Conservation (phyloP, 1,284 basidiomycete species). For the Malassezia arunalokei region DNA sequence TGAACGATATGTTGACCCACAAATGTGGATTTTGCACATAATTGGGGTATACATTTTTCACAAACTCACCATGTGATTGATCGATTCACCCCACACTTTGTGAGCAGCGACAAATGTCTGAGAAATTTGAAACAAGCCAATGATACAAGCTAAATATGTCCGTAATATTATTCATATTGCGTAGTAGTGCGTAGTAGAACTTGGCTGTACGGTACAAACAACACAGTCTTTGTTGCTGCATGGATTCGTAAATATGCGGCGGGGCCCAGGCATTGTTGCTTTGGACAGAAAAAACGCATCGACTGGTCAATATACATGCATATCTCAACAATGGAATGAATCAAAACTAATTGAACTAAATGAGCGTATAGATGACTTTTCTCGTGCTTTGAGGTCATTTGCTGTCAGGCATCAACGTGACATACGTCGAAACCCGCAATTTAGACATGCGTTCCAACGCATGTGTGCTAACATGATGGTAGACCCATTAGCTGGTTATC, state of each 20-base stretch:
- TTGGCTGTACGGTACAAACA: background rate
- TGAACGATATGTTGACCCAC: too few species aligned
- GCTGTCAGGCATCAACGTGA: constrained; percentile 69
- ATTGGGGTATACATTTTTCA: too few species aligned
- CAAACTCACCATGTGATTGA: too few species aligned
- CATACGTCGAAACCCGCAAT: constrained; percentile 70
- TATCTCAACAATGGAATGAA: constrained; percentile 66
- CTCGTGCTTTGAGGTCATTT: constrained; percentile 65
- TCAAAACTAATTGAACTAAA: constrained; percentile 67
- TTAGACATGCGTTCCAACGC: constrained; percentile 82
- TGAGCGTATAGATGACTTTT: constrained; percentile 69
- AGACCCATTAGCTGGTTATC: constrained; percentile 61
- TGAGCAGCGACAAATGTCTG: too few species aligned
- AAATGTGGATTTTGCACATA: too few species aligned
- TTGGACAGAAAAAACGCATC: constrained; percentile 48
- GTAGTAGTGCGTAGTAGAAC: background rate
- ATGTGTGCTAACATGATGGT: constrained; percentile 93
- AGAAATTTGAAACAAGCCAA: too few species aligned
- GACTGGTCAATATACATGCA: constrained; percentile 57
- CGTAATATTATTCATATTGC: too few species aligned
- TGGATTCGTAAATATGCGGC: constrained; percentile 45
- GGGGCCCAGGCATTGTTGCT: constrained; percentile 50
- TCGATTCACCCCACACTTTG: too few species aligned
- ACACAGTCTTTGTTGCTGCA: background rate
- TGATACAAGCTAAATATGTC: too few species aligned